Evolutionary conservation across 73 alveolate genomes (phyloP).

Genomic region (Paramecium sonneborni): DNA sequence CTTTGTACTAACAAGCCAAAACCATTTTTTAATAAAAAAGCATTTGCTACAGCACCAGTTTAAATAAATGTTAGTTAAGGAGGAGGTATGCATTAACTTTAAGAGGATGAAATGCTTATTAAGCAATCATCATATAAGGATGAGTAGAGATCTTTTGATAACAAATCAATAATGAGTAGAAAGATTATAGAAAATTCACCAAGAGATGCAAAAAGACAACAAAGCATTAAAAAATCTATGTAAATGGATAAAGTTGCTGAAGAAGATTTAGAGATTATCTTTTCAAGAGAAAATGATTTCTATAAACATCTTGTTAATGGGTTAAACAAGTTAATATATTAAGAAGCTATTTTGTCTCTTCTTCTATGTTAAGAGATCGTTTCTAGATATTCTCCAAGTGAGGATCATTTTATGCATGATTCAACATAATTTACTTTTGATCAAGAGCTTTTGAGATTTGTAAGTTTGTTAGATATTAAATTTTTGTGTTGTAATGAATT

Average conservation of each 20-base stretch:
- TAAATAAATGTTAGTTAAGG: background rate
- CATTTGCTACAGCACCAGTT: background rate
- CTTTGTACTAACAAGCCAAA: constrained; percentile 6
- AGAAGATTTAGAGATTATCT: background rate
- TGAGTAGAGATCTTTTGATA: background rate
- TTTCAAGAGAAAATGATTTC: constrained; percentile 25
- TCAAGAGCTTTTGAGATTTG: constrained; percentile 19
- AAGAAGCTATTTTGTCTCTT: constrained; percentile 29
- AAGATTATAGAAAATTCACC: background rate
- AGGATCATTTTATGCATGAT: constrained; percentile 44
- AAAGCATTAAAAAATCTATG: background rate
- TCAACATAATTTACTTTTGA: constrained; percentile 15
- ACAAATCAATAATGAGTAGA: background rate
- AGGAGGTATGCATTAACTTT: background rate
- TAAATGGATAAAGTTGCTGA: constrained; percentile 26
- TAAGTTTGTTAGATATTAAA: background rate
- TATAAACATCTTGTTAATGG: background rate
- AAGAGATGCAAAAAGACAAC: background rate
- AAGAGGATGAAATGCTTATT: background rate
- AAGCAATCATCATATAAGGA: constrained; percentile 4
- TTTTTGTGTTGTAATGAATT: constrained; percentile 35
- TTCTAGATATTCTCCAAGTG: background rate
- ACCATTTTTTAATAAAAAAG: constrained; percentile 18
- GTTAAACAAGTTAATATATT: background rate
- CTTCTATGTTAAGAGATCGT: constrained; percentile 17